Conservation (phyloP, 2,329 filamentous ascomycete genomes). For the Ophiostoma sp. region DNA sequence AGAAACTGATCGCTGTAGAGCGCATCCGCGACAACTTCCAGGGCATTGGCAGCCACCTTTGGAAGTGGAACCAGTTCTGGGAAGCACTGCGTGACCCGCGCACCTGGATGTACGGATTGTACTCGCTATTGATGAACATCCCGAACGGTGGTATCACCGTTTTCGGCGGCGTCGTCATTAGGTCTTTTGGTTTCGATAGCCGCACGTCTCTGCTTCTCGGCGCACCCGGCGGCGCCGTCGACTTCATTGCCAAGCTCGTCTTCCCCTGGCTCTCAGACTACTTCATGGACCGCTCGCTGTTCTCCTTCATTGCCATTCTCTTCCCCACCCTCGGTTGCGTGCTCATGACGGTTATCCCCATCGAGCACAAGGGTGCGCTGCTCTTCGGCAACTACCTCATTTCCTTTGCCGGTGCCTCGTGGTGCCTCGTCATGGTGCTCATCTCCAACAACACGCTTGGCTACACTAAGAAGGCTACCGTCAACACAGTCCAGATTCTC, state of each 20-base stretch:
- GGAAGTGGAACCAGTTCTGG: slow-evolving; percentile 56
- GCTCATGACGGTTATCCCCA: slow-evolving; percentile 54
- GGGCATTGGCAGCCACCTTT: slow-evolving; percentile 63
- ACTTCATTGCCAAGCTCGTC: slow-evolving; percentile 36
- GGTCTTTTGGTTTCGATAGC: slow-evolving; percentile 57
- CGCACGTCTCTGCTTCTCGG: slow-evolving; percentile 60
- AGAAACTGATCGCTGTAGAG: slow-evolving; percentile 47
- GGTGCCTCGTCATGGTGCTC: slow-evolving; percentile 58
- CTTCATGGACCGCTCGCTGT: slow-evolving; percentile 48
- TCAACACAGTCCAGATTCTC: slow-evolving; percentile 49
- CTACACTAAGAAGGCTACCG: slow-evolving; percentile 55
- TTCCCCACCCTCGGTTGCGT: slow-evolving; percentile 55
- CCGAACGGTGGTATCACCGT: slow-evolving; percentile 30
- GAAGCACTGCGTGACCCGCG: slow-evolving; percentile 37
- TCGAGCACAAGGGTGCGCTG: slow-evolving; percentile 53
- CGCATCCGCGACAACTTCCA: slow-evolving; percentile 60
- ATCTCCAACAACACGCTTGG: slow-evolving; percentile 56
- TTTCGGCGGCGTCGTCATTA: slow-evolving; percentile 41
- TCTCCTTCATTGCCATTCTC: slow-evolving; percentile 29
- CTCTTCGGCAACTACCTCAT: slow-evolving; percentile 61
- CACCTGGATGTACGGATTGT: slow-evolving; percentile 37
- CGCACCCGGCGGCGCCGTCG: slow-evolving; percentile 59
- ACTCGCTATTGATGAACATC: slow-evolving; percentile 12
- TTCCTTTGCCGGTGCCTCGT: slow-evolving; percentile 40
- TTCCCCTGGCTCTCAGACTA: slow-evolving; percentile 49